Percentiles rank a stretch among this genome's conserved stretches.
Conservation (phyloP, 106 monocot genomes). For the Allium fistulosum region DNA sequence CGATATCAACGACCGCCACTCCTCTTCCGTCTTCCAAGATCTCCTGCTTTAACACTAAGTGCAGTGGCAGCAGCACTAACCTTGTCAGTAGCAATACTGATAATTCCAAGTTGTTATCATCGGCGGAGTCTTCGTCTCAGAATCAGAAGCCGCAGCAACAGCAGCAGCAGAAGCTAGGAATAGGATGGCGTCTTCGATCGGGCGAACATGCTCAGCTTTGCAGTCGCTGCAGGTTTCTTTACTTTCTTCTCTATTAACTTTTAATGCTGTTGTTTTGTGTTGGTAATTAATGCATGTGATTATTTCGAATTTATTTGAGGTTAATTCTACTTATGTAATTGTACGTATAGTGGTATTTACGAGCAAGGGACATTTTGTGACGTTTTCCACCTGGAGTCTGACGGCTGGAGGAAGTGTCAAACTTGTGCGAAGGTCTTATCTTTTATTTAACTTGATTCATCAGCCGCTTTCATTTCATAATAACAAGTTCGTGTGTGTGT, state of each 20-base stretch:
- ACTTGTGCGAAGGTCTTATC: constrained; percentile 44
- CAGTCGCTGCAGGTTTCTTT: constrained; percentile 38
- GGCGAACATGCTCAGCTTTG: constrained; percentile 51
- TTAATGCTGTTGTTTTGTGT: neutral
- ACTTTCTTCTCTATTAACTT: neutral
- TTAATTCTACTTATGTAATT: neutral
- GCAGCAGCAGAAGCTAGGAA: constrained; percentile 2
- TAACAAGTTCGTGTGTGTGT: too few species aligned
- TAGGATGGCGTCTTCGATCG: constrained; percentile 47
- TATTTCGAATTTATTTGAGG: neutral
- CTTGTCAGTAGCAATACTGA: too few species aligned
- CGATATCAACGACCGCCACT: too few species aligned
- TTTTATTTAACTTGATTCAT: too few species aligned
- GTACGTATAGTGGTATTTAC: constrained; percentile 24
- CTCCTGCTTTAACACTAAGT: too few species aligned
- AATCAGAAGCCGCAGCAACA: constrained; percentile 4
- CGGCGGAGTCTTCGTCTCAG: neutral
- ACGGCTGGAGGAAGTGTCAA: constrained; percentile 69
- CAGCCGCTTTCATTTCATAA: too few species aligned
- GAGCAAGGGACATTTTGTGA: constrained; percentile 61
- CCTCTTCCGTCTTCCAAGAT: too few species aligned
- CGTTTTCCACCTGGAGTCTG: constrained; percentile 34
- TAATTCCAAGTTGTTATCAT: too few species aligned
- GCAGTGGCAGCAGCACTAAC: too few species aligned
- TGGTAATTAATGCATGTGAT: neutral